A percentile compares a stretch with the other conserved stretches of the same genome.
phyloP scores from a whole-genome alignment of 2,329 filamentous ascomycete genomes.

The Cladobotryum protrusum region DNA sequence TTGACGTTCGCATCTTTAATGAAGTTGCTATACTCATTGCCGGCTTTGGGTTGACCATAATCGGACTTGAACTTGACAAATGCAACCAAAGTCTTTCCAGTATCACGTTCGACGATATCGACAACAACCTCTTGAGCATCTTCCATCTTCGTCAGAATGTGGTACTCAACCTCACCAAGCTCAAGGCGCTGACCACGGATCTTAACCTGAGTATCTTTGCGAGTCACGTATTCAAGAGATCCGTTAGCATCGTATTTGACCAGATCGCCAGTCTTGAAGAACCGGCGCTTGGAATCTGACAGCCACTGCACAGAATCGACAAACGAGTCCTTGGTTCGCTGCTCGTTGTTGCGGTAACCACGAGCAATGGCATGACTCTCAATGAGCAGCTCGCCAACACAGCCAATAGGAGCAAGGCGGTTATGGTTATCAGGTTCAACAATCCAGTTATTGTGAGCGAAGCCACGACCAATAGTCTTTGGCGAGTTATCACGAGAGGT shows the following conservation, averaged over 20 bases:
- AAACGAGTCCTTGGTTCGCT: neutral
- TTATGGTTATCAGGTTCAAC: constrained; percentile 1
- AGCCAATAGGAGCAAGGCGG: constrained; percentile 1
- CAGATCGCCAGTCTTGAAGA: constrained; percentile 6
- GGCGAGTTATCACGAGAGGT: neutral
- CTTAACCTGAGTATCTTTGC: constrained; percentile 9
- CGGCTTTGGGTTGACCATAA: neutral
- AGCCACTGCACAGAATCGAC: neutral
- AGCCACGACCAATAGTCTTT: neutral
- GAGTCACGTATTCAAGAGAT: neutral
- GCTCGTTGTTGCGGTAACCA: neutral
- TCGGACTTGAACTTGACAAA: neutral
- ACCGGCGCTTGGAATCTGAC: neutral
- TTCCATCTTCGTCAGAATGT: neutral
- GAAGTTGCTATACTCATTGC: neutral
- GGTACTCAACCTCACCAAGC: constrained; percentile 6
- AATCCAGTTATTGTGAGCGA: constrained; percentile 6
- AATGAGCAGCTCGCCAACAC: constrained; percentile 3
- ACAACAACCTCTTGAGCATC: constrained; percentile 1
- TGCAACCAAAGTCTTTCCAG: neutral
- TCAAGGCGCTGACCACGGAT: constrained; percentile 7
- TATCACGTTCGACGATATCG: neutral
- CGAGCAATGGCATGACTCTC: neutral
- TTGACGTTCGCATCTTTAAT: neutral
- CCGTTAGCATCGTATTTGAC: constrained; percentile 4